Percentiles rank a stretch among this genome's conserved stretches.
phyloP scores from a whole-genome alignment of 192 early-diverging fungal species.

The Haplosporangium gracile region DNA sequence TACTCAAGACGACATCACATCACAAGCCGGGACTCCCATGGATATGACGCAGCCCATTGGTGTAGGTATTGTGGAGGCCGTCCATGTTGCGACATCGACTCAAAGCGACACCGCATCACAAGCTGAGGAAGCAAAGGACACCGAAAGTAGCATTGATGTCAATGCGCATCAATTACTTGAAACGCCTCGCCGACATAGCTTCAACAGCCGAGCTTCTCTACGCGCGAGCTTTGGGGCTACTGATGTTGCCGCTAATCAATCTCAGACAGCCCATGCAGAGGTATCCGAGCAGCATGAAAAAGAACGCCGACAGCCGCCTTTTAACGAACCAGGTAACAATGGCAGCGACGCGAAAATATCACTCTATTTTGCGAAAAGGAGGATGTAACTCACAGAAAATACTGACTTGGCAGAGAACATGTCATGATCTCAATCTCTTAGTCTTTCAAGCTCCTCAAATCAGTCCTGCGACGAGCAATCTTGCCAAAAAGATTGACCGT shows the following conservation, averaged over 20 bases:
- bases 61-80: slow-evolving; percentile 23
- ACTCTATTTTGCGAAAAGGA: background rate
- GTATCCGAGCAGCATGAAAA: background rate
- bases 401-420: background rate
- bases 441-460: slow-evolving; percentile 40
- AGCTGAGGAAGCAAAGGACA: background rate
- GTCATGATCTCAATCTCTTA: background rate
- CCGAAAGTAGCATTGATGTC: too few species aligned
- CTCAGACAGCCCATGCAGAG: background rate
- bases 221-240: background rate
- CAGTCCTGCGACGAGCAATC: slow-evolving; percentile 45
- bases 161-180: background rate
- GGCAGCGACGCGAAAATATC: background rate
- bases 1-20: background rate
- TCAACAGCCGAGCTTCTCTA: background rate
- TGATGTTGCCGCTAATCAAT: background rate
- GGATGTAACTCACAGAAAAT: background rate
- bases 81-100: background rate
- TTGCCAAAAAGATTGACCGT: slow-evolving; percentile 41
- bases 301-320: background rate
- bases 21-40: slow-evolving; percentile 28
- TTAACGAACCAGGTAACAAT: slow-evolving; percentile 18
- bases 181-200: slow-evolving; percentile 20
- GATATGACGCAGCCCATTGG: slow-evolving; percentile 42
- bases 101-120: background rate